Percentiles rank a stretch among this genome's conserved stretches.
phyloP scores from a whole-genome alignment of 2,329 filamentous ascomycete genomes.

The Alternaria triticina region DNA sequence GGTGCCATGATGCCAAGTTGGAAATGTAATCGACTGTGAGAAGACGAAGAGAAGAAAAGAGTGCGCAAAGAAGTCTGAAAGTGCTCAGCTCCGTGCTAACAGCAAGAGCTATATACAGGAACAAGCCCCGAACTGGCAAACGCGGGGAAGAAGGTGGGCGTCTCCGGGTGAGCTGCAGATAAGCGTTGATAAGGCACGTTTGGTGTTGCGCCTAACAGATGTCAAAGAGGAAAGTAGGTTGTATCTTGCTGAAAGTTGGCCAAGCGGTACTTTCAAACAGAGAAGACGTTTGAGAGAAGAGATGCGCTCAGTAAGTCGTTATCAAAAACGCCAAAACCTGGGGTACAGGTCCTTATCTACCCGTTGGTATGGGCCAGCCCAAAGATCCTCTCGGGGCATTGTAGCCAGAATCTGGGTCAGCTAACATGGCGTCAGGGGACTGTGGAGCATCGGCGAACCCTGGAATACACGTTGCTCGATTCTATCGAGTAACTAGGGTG shows the following conservation, averaged over 20 bases:
- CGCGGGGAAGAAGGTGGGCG: conserved; percentile 26
- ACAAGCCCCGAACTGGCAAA: conserved; percentile 26
- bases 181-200: conserved; percentile 43
- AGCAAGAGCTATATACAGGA: conserved; percentile 27
- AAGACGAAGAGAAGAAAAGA: conserved; percentile 14
- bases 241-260: not conserved
- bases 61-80: conserved; percentile 2
- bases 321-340: conserved; percentile 38
- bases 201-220: conserved; percentile 16
- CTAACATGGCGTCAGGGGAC: conserved; percentile 26
- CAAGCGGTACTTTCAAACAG: not conserved
- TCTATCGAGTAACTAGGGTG: conserved; percentile 25
- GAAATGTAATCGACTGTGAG: not conserved
- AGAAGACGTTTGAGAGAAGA: conserved; percentile 2
- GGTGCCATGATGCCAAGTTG: conserved; percentile 41
- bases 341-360: conserved; percentile 47
- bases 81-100: conserved; percentile 13
- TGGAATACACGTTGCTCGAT: conserved; percentile 42
- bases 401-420: conserved; percentile 19
- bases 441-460: conserved; percentile 22
- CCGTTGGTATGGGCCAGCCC: conserved; percentile 21
- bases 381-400: conserved; percentile 14
- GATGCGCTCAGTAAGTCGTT: conserved; percentile 5
- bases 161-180: conserved; percentile 33
- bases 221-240: conserved; percentile 15